Conservation (phyloP, 176 grass and related monocot species). For the Puya raimondii region DNA sequence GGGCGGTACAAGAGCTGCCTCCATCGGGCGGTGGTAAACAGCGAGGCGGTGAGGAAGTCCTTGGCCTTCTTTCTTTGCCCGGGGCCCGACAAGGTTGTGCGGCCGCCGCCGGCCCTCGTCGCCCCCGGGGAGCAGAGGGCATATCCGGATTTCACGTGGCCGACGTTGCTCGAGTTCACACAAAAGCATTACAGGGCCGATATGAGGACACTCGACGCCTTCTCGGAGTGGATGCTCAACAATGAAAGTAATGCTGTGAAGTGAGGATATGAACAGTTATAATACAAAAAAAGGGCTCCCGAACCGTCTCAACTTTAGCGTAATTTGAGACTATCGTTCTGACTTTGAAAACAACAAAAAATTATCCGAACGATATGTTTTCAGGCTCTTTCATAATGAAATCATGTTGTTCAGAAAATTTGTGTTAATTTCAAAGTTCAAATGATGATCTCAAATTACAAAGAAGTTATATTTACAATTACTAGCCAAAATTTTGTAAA, state of each 20-base stretch:
- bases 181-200: conserved; percentile 73
- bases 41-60: conserved; percentile 11
- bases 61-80: conserved; percentile 51
- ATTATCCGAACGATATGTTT: no score
- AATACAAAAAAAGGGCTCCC: no score
- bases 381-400: no score
- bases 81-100: conserved; percentile 18
- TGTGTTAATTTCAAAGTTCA: no score
- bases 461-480: no score
- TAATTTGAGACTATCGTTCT: no score
- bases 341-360: no score
- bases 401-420: no score
- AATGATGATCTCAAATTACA: no score
- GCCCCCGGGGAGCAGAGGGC: conserved; percentile 32
- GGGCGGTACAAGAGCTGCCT: conserved; percentile 45
- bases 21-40: conserved; percentile 42
- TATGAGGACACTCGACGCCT: conserved; percentile 81
- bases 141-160: conserved; percentile 97
- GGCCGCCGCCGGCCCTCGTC: conserved; percentile 43
- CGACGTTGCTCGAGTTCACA: conserved; percentile 81
- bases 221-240: conserved; percentile 46
- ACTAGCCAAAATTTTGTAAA: no score
- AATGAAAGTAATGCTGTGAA: not conserved
- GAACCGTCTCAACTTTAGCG: no score
- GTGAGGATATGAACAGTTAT: not conserved